Base-by-base conservation (phyloP, 352 stramenopile genomes). In the Phytophthora lateralis region DNA sequence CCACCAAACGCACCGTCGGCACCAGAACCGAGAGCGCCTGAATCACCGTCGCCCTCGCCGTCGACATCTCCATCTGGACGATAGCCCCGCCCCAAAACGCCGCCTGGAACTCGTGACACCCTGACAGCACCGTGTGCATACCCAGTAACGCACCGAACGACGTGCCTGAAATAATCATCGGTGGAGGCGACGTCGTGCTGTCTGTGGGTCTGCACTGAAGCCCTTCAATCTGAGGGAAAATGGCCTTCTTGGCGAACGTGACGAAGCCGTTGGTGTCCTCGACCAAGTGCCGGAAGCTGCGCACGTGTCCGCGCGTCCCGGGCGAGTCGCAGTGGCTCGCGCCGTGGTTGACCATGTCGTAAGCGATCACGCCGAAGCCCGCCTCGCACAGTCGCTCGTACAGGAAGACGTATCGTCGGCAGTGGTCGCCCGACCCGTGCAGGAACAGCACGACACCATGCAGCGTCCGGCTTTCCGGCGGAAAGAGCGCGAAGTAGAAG, bases 101-200 rank as follows among this genome's bases (percentile, higher is more conserved):
- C 10, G 66, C 80, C 15, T 65, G 38, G 60, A 90, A 86, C 39
- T 71, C 27, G 55, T 88, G 75, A 14, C 32, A 14, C 0, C 65
- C 65, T 18, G 72, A 79, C 26, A 87, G 61, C n/a, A 80, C 54
- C 4, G 68, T 78, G 64, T 85, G 78, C 20, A 84, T 57, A 0
- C 70, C 76, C 15, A 89, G 55, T 24, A 89, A 66, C 42, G 65
- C 65, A 12, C 80, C 80, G 49, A 80, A 89, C 24, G 73, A 84
- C 29, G 78, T 76, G 34, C 77, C 77, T 42, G 80, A 79, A 48
- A 90, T 76, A 52, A 85, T 60, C 21, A 88, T 55, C 43, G 75
- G 71, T 29, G 63, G 55, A 24, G 35, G 44, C 12, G 14, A 29
- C 26, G 15, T 45, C 12, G 26, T 46, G 37, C 29, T 35, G 27